Evolutionary conservation across 768 basidiomycete species (phyloP).

Genomic region (Mycena filopes): DNA sequence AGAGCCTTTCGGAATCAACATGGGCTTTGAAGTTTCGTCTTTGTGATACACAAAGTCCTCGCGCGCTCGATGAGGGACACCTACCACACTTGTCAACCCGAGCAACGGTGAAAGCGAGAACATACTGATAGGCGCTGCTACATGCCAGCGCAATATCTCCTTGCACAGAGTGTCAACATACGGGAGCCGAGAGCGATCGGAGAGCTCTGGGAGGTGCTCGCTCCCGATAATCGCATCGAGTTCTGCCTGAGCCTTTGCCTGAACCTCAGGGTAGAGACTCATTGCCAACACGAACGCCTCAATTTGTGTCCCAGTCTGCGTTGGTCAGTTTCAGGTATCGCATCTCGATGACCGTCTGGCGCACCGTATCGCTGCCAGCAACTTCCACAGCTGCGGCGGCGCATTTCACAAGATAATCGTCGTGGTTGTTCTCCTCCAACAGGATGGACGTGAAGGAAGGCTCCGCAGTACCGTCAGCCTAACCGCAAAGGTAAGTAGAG

Average conservation of each 20-base stretch:
- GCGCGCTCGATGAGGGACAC: conserved; percentile 6
- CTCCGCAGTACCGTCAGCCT: conserved; percentile 16
- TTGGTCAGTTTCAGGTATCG: not conserved
- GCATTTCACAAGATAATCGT: conserved; percentile 20
- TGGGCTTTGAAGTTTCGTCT: not conserved
- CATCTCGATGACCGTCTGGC: not conserved
- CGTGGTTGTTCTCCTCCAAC: conserved; percentile 8
- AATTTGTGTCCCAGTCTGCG: conserved; percentile 7
- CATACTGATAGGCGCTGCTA: not conserved
- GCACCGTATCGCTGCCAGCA: conserved; percentile 22
- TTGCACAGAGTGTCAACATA: conserved; percentile 30
- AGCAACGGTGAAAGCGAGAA: not conserved
- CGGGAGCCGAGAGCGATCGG: conserved; percentile 26
- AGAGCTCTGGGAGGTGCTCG: conserved; percentile 32
- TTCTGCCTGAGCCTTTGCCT: conserved; percentile 33
- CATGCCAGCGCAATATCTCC: conserved; percentile 34
- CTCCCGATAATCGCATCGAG: not conserved
- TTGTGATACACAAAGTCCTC: conserved; percentile 10
- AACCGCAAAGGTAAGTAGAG: not conserved
- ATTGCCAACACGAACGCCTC: conserved; percentile 37
- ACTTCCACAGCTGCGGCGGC: conserved; percentile 19
- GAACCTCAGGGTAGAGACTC: conserved; percentile 34
- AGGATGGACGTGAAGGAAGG: conserved; percentile 4
- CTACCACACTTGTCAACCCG: not conserved
- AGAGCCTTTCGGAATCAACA: conserved; percentile 16